Evolutionary conservation across 2,329 filamentous ascomycete genomes (phyloP).

Genomic region (Fusarium sulawesiense): DNA sequence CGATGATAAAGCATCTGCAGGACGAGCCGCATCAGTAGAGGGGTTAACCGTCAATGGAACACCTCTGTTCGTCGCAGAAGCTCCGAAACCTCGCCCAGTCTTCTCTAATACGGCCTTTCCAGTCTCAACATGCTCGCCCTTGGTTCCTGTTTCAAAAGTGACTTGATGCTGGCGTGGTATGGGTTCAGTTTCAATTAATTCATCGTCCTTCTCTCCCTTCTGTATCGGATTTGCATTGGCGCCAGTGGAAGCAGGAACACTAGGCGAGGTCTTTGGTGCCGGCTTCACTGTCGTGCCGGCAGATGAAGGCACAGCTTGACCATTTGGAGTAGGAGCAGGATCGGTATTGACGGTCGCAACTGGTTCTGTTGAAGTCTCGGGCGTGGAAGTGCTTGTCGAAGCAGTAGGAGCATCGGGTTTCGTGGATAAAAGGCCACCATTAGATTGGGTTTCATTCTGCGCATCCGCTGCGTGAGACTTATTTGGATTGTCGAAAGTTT

Average conservation of each 20-base stretch:
- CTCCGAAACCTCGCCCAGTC: slow-evolving; percentile 5
- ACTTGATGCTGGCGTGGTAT: slow-evolving; percentile 46
- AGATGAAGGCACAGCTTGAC: neutral
- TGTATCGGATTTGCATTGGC: slow-evolving; percentile 1
- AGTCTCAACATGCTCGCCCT: slow-evolving; percentile 34
- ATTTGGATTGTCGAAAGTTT: slow-evolving; percentile 18
- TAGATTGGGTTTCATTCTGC: slow-evolving; percentile 25
- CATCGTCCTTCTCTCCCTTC: neutral
- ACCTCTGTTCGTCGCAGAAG: slow-evolving; percentile 7
- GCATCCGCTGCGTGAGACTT: slow-evolving; percentile 13
- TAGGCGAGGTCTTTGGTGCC: slow-evolving; percentile 6
- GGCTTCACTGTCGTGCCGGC: slow-evolving; percentile 28
- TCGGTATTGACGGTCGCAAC: neutral
- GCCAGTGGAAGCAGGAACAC: slow-evolving; percentile 16
- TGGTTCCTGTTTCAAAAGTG: slow-evolving; percentile 49
- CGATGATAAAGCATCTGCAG: slow-evolving; percentile 62
- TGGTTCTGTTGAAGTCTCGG: slow-evolving; percentile 27
- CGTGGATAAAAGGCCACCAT: slow-evolving; percentile 17
- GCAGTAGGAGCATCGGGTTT: slow-evolving; percentile 24
- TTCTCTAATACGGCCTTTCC: slow-evolving; percentile 12
- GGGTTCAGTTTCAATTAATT: neutral
- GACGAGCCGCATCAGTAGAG: slow-evolving; percentile 51
- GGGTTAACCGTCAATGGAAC: slow-evolving; percentile 48
- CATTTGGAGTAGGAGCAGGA: neutral
- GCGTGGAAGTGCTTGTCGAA: slow-evolving; percentile 20